Base-by-base conservation (phyloP, 768 basidiomycete genomes). In the Porpolomopsis calyptriformis region DNA sequence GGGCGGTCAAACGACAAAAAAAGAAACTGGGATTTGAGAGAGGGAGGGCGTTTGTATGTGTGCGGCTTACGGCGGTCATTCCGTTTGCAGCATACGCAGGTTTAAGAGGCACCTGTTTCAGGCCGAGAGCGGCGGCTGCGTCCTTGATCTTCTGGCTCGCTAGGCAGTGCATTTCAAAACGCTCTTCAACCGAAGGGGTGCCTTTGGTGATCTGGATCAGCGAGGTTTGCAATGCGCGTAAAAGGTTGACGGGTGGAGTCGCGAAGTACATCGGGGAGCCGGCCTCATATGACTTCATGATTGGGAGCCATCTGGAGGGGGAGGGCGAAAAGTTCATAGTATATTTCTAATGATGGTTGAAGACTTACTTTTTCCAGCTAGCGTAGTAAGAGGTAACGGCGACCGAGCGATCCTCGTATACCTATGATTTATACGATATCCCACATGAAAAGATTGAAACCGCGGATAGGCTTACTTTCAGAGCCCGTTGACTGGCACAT, bases 241-340 rank as follows among this genome's bases (percentile, higher is more conserved):
- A 79, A 53, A 99, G 78, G 66, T 96, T 94, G 49, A 93, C 87
- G 6, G 91, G 92, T 2, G 91, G 88, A 0, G 92, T 97, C 6
- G 93, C 94, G 63, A 97, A 97, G 71, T 97, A 97, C 16, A 82
- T 82, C 0, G 89, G 72, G 9, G 65, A 66, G 49, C 87, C 87
- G 48, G 66, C 64, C 67, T 97, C 92, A 61, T 98, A 99, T 2
- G 84, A 80, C 55, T 82, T 76, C 93, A 98, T 98, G 60, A 96
- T 80, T 1, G 91, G 90, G 37, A 93, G 69, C 88, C 88, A 91
- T 55, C 85, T 86, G 45, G 10, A n/a, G n/a, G n/a, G n/a, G n/a
- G n/a, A n/a, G n/a, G n/a, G n/a, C n/a, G n/a, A n/a, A 12, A 20
- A 18, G 31, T 16, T 36, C 9, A 34, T 25, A 49, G 24, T 25